These are phyloP conservation scores for Volutella citrinella DNA, from an alignment of 2,329 filamentous ascomycete species.

Conservation along the genomic window DNA sequence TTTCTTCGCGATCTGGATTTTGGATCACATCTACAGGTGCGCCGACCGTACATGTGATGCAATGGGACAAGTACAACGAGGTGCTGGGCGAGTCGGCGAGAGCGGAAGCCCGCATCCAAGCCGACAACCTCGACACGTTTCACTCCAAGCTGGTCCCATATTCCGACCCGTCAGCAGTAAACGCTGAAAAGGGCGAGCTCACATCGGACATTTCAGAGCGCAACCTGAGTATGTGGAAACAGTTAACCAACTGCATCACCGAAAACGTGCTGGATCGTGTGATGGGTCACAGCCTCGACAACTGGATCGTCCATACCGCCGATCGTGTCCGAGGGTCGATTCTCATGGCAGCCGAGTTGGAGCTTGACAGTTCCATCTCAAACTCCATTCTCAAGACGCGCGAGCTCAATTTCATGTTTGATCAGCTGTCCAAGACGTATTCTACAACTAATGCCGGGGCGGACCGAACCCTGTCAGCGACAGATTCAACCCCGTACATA, in stretches of 20 bases:
- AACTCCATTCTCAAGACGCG: slow-evolving; percentile 30
- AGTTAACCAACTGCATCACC: slow-evolving; percentile 49
- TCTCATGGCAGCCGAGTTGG: slow-evolving; percentile 34
- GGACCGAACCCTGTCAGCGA: slow-evolving; percentile 41
- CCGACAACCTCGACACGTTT: slow-evolving; percentile 36
- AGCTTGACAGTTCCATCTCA: slow-evolving; percentile 38
- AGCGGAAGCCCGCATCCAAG: slow-evolving; percentile 44
- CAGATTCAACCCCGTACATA: slow-evolving; percentile 49
- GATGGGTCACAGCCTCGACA: slow-evolving; percentile 36
- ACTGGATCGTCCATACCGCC: slow-evolving; percentile 53
- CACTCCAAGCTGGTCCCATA: slow-evolving; percentile 45
- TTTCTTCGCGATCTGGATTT: slow-evolving; percentile 52
- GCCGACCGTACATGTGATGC: slow-evolving; percentile 42
- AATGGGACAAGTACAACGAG: slow-evolving; percentile 57
- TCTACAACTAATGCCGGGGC: slow-evolving; percentile 35
- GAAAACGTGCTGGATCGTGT: slow-evolving; percentile 44
- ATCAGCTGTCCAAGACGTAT: slow-evolving; percentile 40
- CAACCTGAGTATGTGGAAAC: slow-evolving; percentile 45
- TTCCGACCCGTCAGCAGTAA: slow-evolving; percentile 31
- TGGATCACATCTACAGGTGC: slow-evolving; percentile 47
- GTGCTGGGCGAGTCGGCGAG: slow-evolving; percentile 46
- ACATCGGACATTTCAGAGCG: slow-evolving; percentile 16
- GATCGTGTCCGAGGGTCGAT: slow-evolving; percentile 48
- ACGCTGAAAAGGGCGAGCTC: slow-evolving; percentile 13
- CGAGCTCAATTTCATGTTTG: slow-evolving; percentile 48